Evolutionary conservation across 2,329 filamentous ascomycete genomes (phyloP).

Genomic region (Fusarium subglutinans): DNA sequence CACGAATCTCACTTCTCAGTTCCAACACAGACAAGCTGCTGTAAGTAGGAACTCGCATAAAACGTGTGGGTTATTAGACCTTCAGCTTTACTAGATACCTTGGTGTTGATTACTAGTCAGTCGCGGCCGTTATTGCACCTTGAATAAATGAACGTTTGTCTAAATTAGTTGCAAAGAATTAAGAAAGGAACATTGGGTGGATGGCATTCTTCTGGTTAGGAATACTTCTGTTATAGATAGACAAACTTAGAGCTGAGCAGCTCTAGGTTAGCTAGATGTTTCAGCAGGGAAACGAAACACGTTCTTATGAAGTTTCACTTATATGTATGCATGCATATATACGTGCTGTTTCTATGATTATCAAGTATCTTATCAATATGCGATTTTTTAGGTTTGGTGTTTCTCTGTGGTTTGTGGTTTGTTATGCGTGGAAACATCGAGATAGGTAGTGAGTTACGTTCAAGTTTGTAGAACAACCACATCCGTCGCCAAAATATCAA

Average conservation of each 20-base stretch:
- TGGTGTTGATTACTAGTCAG: not conserved
- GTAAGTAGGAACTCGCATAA: not conserved
- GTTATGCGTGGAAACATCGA: not conserved
- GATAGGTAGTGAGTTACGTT: not conserved
- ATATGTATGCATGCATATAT: not conserved
- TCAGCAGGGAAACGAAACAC: not conserved
- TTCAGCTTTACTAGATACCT: not conserved
- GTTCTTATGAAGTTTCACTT: not conserved
- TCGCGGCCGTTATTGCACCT: not conserved
- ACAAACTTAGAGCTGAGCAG: not conserved
- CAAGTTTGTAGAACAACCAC: not conserved
- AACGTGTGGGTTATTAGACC: fast-evolving
- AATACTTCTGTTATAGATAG: not conserved
- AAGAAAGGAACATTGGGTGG: not conserved
- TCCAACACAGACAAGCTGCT: too few species aligned
- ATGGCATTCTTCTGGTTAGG: not conserved
- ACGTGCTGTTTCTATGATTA: not conserved
- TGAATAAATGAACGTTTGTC: not conserved
- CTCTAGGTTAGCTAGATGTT: not conserved
- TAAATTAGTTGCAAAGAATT: too few species aligned
- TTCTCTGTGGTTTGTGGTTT: not conserved
- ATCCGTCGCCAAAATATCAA: too few species aligned
- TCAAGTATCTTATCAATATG: not conserved
- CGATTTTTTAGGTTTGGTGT: not conserved
- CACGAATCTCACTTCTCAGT: too few species aligned